A percentile compares a stretch with the other conserved stretches of the same genome.
Conservation (phyloP, 768 basidiomycete genomes). For the Phanerodontia chrysosporium region DNA sequence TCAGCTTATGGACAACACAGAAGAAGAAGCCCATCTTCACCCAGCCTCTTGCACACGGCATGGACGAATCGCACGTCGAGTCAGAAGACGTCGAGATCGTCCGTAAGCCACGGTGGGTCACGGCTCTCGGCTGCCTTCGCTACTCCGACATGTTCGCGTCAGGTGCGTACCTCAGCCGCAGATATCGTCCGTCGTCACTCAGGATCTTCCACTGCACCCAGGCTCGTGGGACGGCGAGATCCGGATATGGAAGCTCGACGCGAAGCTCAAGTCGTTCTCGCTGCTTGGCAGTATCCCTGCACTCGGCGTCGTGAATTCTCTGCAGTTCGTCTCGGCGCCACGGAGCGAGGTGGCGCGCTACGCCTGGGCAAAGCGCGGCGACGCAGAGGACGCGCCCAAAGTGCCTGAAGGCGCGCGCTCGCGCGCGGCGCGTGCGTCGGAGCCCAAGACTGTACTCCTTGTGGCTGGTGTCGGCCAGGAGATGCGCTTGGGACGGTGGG, state of each 20-base stretch:
- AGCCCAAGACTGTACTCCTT: slow-evolving; percentile 43
- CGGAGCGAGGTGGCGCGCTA: neutral
- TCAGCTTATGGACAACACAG: slow-evolving; percentile 84
- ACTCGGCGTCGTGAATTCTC: slow-evolving; percentile 83
- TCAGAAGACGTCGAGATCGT: slow-evolving; percentile 70
- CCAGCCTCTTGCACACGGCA: slow-evolving; percentile 81
- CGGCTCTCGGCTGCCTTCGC: slow-evolving; percentile 71
- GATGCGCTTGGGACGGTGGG: slow-evolving; percentile 87
- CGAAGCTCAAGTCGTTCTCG: slow-evolving; percentile 72
- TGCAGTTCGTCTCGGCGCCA: slow-evolving; percentile 60
- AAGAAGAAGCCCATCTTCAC: slow-evolving; percentile 96
- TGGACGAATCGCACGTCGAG: slow-evolving; percentile 65
- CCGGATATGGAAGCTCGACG: slow-evolving; percentile 87
- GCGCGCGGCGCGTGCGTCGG: slow-evolving; percentile 22
- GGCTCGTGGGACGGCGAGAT: slow-evolving; percentile 93
- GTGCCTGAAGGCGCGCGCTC: neutral
- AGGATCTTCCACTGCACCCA: slow-evolving; percentile 33
- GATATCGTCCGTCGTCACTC: neutral
- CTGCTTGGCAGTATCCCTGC: slow-evolving; percentile 60
- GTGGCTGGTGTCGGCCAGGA: slow-evolving; percentile 86
- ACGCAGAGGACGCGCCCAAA: neutral
- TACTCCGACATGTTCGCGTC: slow-evolving; percentile 92
- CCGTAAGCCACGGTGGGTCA: slow-evolving; percentile 87
- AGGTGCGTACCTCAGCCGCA: slow-evolving; percentile 42
- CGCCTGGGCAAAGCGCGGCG: neutral